phyloP scores from a whole-genome alignment of 352 stramenopile species.

The Thalassiosira mediterranea region DNA sequence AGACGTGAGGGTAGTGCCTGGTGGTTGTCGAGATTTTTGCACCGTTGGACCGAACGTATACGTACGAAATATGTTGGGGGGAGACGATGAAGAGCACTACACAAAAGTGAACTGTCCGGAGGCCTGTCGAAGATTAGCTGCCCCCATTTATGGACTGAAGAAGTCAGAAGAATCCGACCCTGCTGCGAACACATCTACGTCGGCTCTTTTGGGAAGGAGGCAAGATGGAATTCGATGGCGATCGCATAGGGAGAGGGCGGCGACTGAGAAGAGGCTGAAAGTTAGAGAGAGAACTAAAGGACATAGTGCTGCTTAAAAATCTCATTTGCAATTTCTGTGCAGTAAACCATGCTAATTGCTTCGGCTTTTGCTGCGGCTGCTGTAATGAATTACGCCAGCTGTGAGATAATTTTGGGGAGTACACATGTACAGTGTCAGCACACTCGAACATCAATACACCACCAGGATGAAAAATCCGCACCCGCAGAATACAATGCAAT shows the following conservation, averaged over 20 bases:
- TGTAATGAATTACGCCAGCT: no score
- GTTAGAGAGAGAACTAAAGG: not conserved
- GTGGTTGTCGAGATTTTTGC: slow-evolving; percentile 41
- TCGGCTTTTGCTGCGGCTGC: no score
- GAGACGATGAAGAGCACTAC: not conserved
- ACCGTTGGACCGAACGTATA: slow-evolving; percentile 41
- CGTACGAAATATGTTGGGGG: not conserved
- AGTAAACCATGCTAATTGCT: no score
- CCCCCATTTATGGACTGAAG: not conserved
- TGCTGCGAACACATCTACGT: not conserved
- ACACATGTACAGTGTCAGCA: no score
- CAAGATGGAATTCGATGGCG: not conserved
- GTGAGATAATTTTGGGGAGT: no score
- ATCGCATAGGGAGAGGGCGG: not conserved
- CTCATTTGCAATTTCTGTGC: no score
- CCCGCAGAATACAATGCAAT: no score
- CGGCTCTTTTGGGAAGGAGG: not conserved
- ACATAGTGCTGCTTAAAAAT: no score
- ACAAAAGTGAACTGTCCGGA: slow-evolving; percentile 1
- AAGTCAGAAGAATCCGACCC: not conserved
- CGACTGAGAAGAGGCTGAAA: not conserved
- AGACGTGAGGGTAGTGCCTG: slow-evolving; percentile 1
- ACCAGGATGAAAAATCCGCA: no score
- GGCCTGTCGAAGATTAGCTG: not conserved
- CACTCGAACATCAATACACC: no score